Conservation (phyloP, 2,329 filamentous ascomycete species). For the Calycina herbarum region DNA sequence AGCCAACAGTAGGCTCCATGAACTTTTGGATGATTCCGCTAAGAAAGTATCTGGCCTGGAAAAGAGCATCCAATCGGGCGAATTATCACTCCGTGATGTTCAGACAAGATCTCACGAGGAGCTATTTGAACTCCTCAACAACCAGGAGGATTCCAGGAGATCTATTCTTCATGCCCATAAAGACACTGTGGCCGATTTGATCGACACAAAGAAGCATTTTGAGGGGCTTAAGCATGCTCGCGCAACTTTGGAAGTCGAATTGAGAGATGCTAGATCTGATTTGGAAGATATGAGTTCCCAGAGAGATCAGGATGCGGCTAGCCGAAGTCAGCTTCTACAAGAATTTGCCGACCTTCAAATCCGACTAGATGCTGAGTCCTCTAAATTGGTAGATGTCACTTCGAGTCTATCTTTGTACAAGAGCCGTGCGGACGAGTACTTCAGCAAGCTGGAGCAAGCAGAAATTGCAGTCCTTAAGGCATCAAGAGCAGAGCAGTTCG, state of each 20-base stretch:
- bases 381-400: constrained; percentile 78
- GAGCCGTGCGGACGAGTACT: constrained; percentile 90
- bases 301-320: constrained; percentile 84
- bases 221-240: constrained; percentile 84
- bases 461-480: constrained; percentile 95
- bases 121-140: constrained; percentile 87
- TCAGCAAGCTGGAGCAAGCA: constrained; percentile 93
- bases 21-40: constrained; percentile 89
- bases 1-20: constrained; percentile 87
- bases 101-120: constrained; percentile 94
- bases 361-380: constrained; percentile 83
- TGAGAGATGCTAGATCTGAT: constrained; percentile 81
- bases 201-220: constrained; percentile 82
- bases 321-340: constrained; percentile 82
- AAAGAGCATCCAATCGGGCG: constrained; percentile 80
- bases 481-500: constrained; percentile 88
- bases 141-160: constrained; percentile 84
- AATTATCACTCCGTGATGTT: constrained; percentile 85
- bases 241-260: constrained; percentile 76
- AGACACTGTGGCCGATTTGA: constrained; percentile 78
- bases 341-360: constrained; percentile 95
- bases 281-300: constrained; percentile 76
- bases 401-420: constrained; percentile 89
- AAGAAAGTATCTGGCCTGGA: constrained; percentile 91
- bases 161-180: constrained; percentile 83